These are phyloP conservation scores for Leucocoprinus leucothites DNA, from an alignment of 768 basidiomycete species.

Conservation along the genomic window DNA sequence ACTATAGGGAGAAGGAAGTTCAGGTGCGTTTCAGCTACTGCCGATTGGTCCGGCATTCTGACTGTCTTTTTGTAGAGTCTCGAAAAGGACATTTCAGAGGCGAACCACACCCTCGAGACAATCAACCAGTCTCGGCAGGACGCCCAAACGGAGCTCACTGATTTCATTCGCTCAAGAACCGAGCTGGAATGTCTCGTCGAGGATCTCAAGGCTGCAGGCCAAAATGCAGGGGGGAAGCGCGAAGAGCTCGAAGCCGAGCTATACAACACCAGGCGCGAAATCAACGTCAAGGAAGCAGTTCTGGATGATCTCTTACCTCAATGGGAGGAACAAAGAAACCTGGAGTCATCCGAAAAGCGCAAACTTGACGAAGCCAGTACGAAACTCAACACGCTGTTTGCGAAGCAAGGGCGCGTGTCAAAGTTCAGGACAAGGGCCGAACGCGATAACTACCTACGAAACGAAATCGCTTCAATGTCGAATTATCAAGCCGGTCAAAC, in stretches of 20 bases:
- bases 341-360: conserved; percentile 54
- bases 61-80: conserved; percentile 47
- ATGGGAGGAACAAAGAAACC: conserved; percentile 58
- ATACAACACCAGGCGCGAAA: conserved; percentile 50
- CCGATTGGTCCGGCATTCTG: background rate
- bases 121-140: conserved; percentile 69
- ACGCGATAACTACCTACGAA: conserved; percentile 77
- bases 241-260: conserved; percentile 67
- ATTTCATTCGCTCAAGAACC: conserved; percentile 80
- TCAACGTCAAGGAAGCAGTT: conserved; percentile 57
- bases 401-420: conserved; percentile 86
- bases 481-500: conserved; percentile 56
- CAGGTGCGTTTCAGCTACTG: conserved; percentile 47
- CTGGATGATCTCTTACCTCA: conserved; percentile 65
- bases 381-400: conserved; percentile 69
- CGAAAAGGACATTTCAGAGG: conserved; percentile 67
- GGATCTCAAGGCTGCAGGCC: conserved; percentile 69
- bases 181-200: conserved; percentile 82
- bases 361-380: conserved; percentile 75
- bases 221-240: conserved; percentile 62
- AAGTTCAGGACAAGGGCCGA: conserved; percentile 83
- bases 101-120: conserved; percentile 70
- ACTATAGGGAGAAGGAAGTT: conserved; percentile 79
- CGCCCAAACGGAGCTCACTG: conserved; percentile 78
- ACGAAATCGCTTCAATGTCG: conserved; percentile 73